Base-by-base conservation (phyloP, 2,329 filamentous ascomycete genomes). In the Hypoxylon sp. region DNA sequence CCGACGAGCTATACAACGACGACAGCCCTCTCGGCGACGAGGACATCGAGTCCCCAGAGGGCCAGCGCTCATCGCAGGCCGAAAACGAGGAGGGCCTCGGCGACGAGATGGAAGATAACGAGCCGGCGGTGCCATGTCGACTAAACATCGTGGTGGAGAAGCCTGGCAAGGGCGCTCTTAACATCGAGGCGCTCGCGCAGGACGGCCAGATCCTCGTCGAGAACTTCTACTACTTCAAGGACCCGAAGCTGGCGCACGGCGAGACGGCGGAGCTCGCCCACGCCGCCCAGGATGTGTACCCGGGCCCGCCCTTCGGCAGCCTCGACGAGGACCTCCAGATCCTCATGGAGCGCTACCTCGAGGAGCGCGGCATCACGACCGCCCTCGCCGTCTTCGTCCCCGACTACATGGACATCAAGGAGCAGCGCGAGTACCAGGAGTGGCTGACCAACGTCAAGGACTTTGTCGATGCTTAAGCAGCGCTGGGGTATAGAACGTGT, bases 341-440 rank as follows among this genome's bases (percentile, higher is more conserved):
- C 59, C 87, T 97, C 75, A 87, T 98, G 80, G 95, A 98, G 87
- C 90, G 92, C 75, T 99, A 95, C 84, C 88, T 99, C 71, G 94
- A 97, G 82, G 96, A 98, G 87, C 90, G 96, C 75, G 96, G 95
- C 72, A 89, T 99, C 82, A 94, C 95, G 77, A 90, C 92, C 75
- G 88, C 91, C 66, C 88, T 99, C 75, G 95, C 94, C 59, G 84
- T 94, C 74, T 98, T 98, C 81, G 91, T 97, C 48, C 94, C 94
- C 39, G 94, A 98, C 81, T 99, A 97, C 84, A 94, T 98, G 78
- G 94, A 98, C 80, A 89, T 92, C 83, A 99, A 99, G 91, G 96
- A 99, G 89, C 95, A 98, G 89, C 92, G 90, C 84, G 96, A 99
- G 87, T 99, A 99, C 82, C 84, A 97, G 69, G 84, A 87, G 73